Evolutionary conservation across 108 stramenopile species (phyloP).

Genomic region (Stephanodiscus minutulus): DNA sequence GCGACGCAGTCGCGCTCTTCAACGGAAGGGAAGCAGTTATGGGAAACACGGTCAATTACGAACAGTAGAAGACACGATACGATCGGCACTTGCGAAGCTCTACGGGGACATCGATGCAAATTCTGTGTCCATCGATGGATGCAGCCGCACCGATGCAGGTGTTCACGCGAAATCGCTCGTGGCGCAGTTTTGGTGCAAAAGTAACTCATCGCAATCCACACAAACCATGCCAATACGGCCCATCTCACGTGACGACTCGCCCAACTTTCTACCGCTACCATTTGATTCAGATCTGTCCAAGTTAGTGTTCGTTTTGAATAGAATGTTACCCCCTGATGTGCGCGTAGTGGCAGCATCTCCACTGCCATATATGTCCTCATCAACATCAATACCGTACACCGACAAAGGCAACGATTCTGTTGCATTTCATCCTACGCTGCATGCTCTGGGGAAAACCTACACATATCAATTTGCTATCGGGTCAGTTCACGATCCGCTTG

Average conservation of each 20-base stretch:
- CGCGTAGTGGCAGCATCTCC: conserved; percentile 63
- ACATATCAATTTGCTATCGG: conserved; percentile 67
- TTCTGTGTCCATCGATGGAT: conserved; percentile 71
- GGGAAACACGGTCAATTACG: conserved; percentile 19
- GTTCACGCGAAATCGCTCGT: conserved; percentile 76
- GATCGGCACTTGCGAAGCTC: conserved; percentile 64
- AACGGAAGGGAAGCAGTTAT: conserved; percentile 50
- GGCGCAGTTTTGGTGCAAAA: conserved; percentile 70
- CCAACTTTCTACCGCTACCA: conserved; percentile 66
- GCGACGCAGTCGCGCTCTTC: conserved; percentile 44
- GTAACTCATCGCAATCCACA: not conserved
- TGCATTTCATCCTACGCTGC: conserved; percentile 81
- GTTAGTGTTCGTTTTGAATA: conserved; percentile 72
- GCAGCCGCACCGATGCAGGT: conserved; percentile 83
- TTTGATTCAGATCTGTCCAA: conserved; percentile 59
- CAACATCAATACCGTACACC: conserved; percentile 3
- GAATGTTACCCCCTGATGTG: conserved; percentile 79
- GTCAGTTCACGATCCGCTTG: conserved; percentile 63
- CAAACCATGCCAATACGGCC: conserved; percentile 36
- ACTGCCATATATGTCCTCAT: conserved; percentile 20
- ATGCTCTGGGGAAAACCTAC: conserved; percentile 65
- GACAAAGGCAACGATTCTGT: not conserved
- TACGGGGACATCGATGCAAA: conserved; percentile 74
- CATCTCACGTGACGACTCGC: conserved; percentile 49
- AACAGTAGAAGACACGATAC: conserved; percentile 52